Evolutionary conservation across 108 stramenopile genomes (phyloP).

Genomic region (Cyclotella choctawhatcheeana): DNA sequence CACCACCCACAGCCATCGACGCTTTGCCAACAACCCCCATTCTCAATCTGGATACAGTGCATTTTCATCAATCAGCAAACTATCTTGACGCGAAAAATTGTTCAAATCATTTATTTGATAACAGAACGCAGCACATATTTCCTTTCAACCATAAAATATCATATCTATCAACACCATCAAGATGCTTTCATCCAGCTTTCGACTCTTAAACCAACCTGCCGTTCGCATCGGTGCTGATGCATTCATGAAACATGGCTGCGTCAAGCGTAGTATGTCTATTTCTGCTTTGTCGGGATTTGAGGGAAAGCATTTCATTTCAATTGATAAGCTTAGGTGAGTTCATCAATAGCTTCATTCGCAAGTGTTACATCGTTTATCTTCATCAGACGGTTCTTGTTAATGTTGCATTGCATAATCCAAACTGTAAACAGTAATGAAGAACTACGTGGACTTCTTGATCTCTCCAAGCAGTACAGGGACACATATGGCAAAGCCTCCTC

Average conservation of each 20-base stretch:
- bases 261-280: slow-evolving; percentile 45
- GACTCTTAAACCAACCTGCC: slow-evolving; percentile 14
- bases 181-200: slow-evolving; percentile 6
- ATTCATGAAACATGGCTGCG: slow-evolving; percentile 24
- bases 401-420: background rate
- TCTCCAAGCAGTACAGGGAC: slow-evolving; percentile 76
- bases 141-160: background rate
- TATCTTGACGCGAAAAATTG: background rate
- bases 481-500: slow-evolving; percentile 65
- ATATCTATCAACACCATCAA: background rate
- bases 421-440: slow-evolving; percentile 69
- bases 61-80: background rate
- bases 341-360: background rate
- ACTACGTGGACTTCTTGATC: slow-evolving; percentile 81
- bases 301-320: slow-evolving; percentile 82
- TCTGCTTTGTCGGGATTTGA: slow-evolving; percentile 46
- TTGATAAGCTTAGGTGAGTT: slow-evolving; percentile 79
- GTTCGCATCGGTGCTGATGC: slow-evolving; percentile 19
- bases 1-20: too few relatives aligned
- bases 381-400: background rate
- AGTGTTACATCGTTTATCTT: too few relatives aligned
- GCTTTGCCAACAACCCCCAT: too few relatives aligned
- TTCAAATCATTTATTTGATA: too few relatives aligned
- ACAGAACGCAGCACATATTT: background rate
- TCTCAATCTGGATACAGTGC: too few relatives aligned